Conservation (phyloP, 202 grass and related monocot species). For the Carex sylvatica region DNA sequence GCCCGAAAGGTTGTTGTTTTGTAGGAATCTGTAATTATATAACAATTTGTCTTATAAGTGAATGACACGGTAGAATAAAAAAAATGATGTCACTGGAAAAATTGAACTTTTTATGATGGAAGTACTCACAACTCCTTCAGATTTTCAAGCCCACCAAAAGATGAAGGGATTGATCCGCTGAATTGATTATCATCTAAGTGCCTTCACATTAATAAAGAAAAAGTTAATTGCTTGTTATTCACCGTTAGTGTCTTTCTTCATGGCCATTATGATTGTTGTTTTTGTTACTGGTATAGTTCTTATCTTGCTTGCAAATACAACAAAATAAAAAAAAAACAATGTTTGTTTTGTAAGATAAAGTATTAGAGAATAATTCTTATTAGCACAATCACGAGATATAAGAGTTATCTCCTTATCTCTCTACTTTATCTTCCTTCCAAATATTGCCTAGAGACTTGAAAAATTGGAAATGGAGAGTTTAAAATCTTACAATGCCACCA, state of each 20-base stretch:
- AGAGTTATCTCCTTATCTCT: no score
- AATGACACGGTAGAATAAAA: not conserved
- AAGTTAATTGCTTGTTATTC: constrained; percentile 11
- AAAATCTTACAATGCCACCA: constrained; percentile 59
- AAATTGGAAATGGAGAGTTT: not conserved
- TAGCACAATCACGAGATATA: not conserved
- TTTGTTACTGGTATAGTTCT: not conserved
- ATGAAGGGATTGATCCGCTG: constrained; percentile 52
- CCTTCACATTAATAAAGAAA: constrained; percentile 36
- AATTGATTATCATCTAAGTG: constrained; percentile 71
- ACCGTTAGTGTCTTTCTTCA: not conserved
- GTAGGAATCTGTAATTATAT: constrained; percentile 50
- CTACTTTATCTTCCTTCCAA: no score
- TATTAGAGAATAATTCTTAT: no score
- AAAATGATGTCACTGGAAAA: not conserved
- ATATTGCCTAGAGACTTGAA: not conserved
- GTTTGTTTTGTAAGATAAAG: no score
- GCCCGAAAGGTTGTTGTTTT: constrained; percentile 71
- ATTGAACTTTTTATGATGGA: not conserved
- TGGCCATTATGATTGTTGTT: not conserved
- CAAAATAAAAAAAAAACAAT: not conserved
- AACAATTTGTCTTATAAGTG: constrained; percentile 18
- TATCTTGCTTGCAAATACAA: not conserved
- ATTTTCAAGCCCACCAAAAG: constrained; percentile 42
- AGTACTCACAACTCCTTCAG: constrained; percentile 68